Conservation (phyloP, 305 asterid species). For the Ajuga reptans region DNA sequence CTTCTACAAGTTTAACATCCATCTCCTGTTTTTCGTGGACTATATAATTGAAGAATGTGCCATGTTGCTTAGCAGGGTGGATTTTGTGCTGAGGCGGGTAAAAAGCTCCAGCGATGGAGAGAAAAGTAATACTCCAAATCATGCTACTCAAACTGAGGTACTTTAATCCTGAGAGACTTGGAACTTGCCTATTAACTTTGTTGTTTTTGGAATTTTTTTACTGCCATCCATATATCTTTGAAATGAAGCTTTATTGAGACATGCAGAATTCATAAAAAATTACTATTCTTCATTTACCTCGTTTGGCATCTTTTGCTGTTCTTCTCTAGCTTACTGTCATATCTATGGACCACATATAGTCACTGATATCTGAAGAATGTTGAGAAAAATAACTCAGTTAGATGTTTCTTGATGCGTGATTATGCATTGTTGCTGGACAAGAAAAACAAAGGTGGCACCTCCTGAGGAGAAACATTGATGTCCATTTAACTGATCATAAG, state of each 20-base stretch:
- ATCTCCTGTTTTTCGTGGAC: neutral
- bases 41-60: constrained; percentile 1
- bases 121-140: constrained; percentile 6
- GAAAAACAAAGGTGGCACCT: too few relatives aligned
- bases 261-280: neutral
- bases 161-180: neutral
- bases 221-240: neutral
- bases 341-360: neutral
- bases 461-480: too few relatives aligned
- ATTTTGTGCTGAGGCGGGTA: constrained; percentile 23
- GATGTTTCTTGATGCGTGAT: neutral
- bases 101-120: constrained; percentile 14
- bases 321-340: neutral
- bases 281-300: neutral
- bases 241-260: neutral
- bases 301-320: neutral
- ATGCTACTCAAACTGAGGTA: constrained; percentile 15
- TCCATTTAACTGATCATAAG: too few relatives aligned
- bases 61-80: constrained; percentile 22
- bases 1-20: neutral
- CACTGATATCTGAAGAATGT: neutral
- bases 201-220: neutral
- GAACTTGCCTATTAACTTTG: neutral
- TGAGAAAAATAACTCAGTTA: neutral
- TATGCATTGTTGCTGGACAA: too few relatives aligned